Percentiles rank a stretch among this genome's conserved stretches.
These are phyloP conservation scores for Cornus kousa DNA, from an alignment of 148 eudicot genomes.

Conservation along the genomic window DNA sequence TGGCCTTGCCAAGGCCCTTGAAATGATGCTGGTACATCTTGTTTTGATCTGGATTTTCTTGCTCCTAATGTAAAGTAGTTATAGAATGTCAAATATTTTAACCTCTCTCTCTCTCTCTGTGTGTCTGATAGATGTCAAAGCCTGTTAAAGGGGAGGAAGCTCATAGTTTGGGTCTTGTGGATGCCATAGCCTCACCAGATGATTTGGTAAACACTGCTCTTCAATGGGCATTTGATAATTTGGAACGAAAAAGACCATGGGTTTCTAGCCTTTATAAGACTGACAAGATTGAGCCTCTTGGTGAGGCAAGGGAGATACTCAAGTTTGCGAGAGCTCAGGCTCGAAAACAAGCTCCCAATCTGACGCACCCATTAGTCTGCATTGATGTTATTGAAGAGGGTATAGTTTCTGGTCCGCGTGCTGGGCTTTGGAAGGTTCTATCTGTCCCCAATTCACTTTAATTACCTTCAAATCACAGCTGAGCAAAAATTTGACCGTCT, in stretches of 20 bases:
- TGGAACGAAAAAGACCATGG: slow-evolving; percentile 85
- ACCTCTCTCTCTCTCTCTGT: background rate
- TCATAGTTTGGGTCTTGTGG: slow-evolving; percentile 78
- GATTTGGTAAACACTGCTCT: slow-evolving; percentile 73
- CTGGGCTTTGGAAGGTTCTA: slow-evolving; percentile 84
- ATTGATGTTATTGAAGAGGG: slow-evolving; percentile 91
- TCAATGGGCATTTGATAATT: slow-evolving; percentile 81
- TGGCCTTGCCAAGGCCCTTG: slow-evolving; percentile 86
- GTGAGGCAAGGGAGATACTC: slow-evolving; percentile 84
- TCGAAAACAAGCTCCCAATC: slow-evolving; percentile 79
- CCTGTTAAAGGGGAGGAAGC: slow-evolving; percentile 86
- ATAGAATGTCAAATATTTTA: background rate
- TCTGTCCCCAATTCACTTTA: background rate
- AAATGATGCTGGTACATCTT: slow-evolving; percentile 87
- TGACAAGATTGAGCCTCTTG: slow-evolving; percentile 82
- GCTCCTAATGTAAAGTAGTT: background rate
- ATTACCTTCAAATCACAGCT: background rate
- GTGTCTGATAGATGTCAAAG: slow-evolving; percentile 58
- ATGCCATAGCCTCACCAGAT: slow-evolving; percentile 71
- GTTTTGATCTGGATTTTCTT: slow-evolving; percentile 11
- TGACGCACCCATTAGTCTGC: slow-evolving; percentile 76
- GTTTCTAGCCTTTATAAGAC: slow-evolving; percentile 70
- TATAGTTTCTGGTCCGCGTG: slow-evolving; percentile 79
- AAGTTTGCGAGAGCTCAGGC: slow-evolving; percentile 86
- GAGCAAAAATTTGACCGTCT: background rate